Evolutionary conservation across 306 rosid genomes (phyloP), one percentile per base, ranked within the genome.

Genomic region (Casuarina glauca): DNA sequence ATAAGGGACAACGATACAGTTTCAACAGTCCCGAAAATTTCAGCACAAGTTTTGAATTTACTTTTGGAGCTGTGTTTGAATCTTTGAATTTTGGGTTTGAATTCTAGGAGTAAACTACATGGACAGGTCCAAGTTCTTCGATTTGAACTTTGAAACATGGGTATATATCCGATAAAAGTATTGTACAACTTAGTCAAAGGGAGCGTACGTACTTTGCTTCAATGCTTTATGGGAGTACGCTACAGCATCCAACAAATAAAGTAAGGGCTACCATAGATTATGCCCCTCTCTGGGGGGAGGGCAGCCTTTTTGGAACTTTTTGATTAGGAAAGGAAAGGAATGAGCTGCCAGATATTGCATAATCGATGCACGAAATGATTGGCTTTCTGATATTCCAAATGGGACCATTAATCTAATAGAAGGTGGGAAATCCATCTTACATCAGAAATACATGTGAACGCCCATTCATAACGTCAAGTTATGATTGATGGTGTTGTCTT

Each of bases 371-470:
- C 9, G 50, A 42, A 66, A 66, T 66, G 50, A 66, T 66, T 66
- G 71, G 71, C 71, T 41, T 66, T 66, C 42, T 41, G 13, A 66
- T 41, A 66, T 66, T 66, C 49, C 71, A 66, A 42, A 66, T 17
- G 50, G 71, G 71, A 66, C 71, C 71, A 42, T 66, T 42, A 49
- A 42, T 50, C 71, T 66, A 66, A 41, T n/a, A 41, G 4, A 20
- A 11, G 50, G 15, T 3, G 35, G 15, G 15, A 66, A 66, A 15
- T 42, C 70, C 50, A 66, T 66, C 32, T 66, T 41, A 16, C n/a
- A 43, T 66, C 35, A 66, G 71, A 66, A 66, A 66, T 20, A 41
- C 71, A 41, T 17, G 70, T 15, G 49, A 41, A 41, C 16, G 49
- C 49, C 32, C 49, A 66, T 66, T 38, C 70, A 66, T 16, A 16